phyloP scores from a whole-genome alignment of 2,329 filamentous ascomycete genomes.

The Ophioceras dolichostomum region DNA sequence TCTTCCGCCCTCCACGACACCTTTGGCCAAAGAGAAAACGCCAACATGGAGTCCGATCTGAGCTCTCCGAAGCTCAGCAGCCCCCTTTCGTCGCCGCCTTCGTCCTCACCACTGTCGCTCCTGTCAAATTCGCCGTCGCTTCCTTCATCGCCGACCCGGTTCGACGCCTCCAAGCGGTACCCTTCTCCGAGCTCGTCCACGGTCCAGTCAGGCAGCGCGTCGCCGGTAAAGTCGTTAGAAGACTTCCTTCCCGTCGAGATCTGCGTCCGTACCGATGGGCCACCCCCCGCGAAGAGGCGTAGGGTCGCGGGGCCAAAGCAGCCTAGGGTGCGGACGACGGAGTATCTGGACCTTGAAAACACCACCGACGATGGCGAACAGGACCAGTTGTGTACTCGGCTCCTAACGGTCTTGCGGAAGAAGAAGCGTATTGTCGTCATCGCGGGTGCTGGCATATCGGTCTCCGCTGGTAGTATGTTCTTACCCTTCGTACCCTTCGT shows the following conservation, averaged over 20 bases:
- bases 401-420: constrained; percentile 65
- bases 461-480: constrained; percentile 76
- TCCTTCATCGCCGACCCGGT: constrained; percentile 26
- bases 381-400: constrained; percentile 52
- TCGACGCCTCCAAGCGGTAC: constrained; percentile 31
- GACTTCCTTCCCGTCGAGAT: constrained; percentile 16
- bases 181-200: constrained; percentile 36
- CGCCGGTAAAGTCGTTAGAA: constrained; percentile 30
- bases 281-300: constrained; percentile 64
- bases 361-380: constrained; percentile 36
- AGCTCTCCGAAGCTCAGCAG: background rate
- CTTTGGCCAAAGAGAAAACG: no score
- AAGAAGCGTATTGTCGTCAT: constrained; percentile 97
- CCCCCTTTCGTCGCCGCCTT: constrained; percentile 12
- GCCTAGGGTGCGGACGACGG: constrained; percentile 54
- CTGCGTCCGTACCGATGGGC: constrained; percentile 38
- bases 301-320: constrained; percentile 41
- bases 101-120: constrained; percentile 41
- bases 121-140: constrained; percentile 40
- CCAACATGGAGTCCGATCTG: background rate
- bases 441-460: constrained; percentile 92
- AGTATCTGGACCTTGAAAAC: constrained; percentile 59
- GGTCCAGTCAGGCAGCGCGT: constrained; percentile 32
- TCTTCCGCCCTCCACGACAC: no score
- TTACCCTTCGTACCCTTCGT: constrained; percentile 6